Evolutionary conservation across 2,329 filamentous ascomycete species (phyloP).

Genomic region (Fusarium sp.): DNA sequence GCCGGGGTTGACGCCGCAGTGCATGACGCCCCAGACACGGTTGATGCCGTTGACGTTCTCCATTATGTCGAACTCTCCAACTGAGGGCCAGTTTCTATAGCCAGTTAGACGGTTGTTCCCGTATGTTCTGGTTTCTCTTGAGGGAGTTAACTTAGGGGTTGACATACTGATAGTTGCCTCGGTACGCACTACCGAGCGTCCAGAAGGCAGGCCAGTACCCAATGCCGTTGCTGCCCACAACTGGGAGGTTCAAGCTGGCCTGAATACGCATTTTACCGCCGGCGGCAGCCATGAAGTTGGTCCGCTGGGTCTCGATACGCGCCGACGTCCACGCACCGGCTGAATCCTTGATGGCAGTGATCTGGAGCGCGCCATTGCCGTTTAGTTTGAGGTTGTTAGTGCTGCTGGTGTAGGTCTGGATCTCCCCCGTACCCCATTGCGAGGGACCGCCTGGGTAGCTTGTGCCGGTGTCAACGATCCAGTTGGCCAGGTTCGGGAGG

Average conservation of each 20-base stretch:
- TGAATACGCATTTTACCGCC: slow-evolving; percentile 19
- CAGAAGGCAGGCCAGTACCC: slow-evolving; percentile 63
- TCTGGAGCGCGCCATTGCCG: slow-evolving; percentile 54
- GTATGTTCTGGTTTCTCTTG: too few relatives aligned
- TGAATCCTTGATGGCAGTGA: slow-evolving; percentile 51
- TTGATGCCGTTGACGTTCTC: slow-evolving; percentile 59
- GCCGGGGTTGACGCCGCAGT: slow-evolving; percentile 59
- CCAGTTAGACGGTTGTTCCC: not conserved
- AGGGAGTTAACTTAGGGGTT: not conserved
- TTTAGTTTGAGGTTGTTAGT: slow-evolving; percentile 60
- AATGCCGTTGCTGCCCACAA: slow-evolving; percentile 12
- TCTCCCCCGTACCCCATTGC: slow-evolving; percentile 66
- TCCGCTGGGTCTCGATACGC: slow-evolving; percentile 58
- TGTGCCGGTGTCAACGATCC: slow-evolving; percentile 62
- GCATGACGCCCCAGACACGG: slow-evolving; percentile 56
- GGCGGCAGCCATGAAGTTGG: slow-evolving; percentile 11
- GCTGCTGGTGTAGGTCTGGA: slow-evolving; percentile 62
- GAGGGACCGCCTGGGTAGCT: slow-evolving; percentile 62
- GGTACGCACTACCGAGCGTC: slow-evolving; percentile 59
- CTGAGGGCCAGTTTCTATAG: slow-evolving; percentile 56
- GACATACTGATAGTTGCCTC: slow-evolving; percentile 51
- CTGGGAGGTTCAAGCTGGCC: slow-evolving; percentile 14
- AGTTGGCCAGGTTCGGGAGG: slow-evolving; percentile 58
- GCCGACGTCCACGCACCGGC: slow-evolving; percentile 60
- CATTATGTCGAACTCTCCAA: slow-evolving; percentile 63